phyloP scores from a whole-genome alignment of 2,329 filamentous ascomycete species.

The Fusarium protoensiforme region DNA sequence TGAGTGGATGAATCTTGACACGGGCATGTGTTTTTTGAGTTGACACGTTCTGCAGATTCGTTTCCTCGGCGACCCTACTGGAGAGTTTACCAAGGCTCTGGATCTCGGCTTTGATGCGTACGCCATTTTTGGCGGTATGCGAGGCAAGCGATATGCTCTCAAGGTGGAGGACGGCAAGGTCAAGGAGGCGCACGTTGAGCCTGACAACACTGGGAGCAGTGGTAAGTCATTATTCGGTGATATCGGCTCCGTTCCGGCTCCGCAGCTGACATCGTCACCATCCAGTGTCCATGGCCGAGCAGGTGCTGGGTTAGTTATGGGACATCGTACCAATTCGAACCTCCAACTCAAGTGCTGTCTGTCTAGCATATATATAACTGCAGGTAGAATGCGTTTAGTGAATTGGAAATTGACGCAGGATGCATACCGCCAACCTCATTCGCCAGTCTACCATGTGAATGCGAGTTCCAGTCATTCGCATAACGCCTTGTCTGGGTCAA shows the following conservation, averaged over 20 bases:
- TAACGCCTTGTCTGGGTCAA: background rate
- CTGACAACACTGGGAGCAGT: constrained; percentile 85
- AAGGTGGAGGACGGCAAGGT: constrained; percentile 88
- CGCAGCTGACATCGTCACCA: background rate
- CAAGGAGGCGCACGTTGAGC: constrained; percentile 83
- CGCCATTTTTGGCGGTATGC: constrained; percentile 82
- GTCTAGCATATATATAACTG: background rate
- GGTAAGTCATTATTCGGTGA: constrained; percentile 61
- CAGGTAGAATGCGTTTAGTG: background rate
- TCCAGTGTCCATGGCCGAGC: constrained; percentile 39
- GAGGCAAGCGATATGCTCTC: constrained; percentile 90
- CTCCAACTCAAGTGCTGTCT: background rate
- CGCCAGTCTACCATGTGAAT: background rate
- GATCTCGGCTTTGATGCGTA: constrained; percentile 82
- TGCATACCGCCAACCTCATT: background rate
- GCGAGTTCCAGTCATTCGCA: background rate
- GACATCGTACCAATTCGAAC: background rate
- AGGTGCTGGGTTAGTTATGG: constrained; percentile 29
- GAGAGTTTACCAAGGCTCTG: constrained; percentile 83
- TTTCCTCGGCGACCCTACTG: constrained; percentile 86
- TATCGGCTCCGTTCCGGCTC: background rate
- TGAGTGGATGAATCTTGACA: constrained; percentile 58
- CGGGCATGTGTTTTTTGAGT: background rate
- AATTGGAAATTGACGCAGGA: background rate
- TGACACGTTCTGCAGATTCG: constrained; percentile 72